These are phyloP conservation scores for Fistulinella prunicolor DNA, from an alignment of 768 basidiomycete genomes.

Conservation along the genomic window DNA sequence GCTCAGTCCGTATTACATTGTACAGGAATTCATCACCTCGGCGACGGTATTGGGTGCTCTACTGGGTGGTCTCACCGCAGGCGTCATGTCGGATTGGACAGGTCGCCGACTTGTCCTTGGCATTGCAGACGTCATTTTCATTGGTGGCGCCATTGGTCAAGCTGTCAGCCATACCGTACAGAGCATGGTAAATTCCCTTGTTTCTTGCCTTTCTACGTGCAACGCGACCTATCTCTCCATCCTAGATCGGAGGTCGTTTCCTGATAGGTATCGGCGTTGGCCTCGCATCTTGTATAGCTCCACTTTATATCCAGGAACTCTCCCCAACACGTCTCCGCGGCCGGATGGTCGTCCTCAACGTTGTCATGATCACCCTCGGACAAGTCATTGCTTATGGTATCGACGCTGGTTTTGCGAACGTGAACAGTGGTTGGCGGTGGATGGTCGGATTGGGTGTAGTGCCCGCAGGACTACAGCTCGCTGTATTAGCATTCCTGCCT, in stretches of 20 bases:
- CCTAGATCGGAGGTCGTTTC: constrained; percentile 67
- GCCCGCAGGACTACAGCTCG: constrained; percentile 62
- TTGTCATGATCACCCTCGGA: constrained; percentile 77
- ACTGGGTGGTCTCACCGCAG: constrained; percentile 68
- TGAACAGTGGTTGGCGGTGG: constrained; percentile 72
- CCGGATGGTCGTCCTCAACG: constrained; percentile 78
- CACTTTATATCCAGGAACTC: constrained; percentile 82
- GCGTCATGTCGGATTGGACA: constrained; percentile 66
- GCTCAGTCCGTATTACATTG: neutral
- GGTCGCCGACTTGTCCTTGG: constrained; percentile 65
- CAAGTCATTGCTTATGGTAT: constrained; percentile 79
- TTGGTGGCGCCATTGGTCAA: constrained; percentile 69
- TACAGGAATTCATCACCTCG: constrained; percentile 76
- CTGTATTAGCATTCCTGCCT: constrained; percentile 62
- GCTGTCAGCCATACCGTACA: constrained; percentile 67
- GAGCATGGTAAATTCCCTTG: constrained; percentile 57
- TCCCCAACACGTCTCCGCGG: constrained; percentile 73
- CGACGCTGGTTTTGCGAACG: constrained; percentile 61
- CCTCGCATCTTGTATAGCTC: constrained; percentile 72
- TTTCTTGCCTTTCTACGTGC: neutral
- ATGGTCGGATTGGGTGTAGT: constrained; percentile 78
- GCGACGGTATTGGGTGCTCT: constrained; percentile 76
- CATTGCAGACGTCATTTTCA: constrained; percentile 70
- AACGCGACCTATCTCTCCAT: neutral
- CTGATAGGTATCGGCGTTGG: constrained; percentile 74